A percentile compares a stretch with the other conserved stretches of the same genome.
Evolutionary conservation across 495 filamentous ascomycete genomes (phyloP).

Genomic region (Aspergillus ostianus): DNA sequence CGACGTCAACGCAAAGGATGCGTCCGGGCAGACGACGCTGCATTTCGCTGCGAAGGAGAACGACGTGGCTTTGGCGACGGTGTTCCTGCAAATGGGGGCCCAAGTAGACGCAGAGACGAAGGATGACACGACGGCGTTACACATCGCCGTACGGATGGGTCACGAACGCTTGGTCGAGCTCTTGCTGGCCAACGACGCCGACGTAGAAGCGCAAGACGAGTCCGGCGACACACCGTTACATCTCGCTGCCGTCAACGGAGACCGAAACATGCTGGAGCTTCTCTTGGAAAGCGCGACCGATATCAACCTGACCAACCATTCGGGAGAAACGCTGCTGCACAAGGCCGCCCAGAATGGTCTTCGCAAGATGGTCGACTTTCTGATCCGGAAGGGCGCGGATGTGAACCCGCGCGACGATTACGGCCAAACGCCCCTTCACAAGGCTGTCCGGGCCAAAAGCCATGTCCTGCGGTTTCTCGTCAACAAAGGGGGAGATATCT

Average conservation of each 20-base stretch:
- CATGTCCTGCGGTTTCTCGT: conserved; percentile 27
- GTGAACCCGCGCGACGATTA: conserved; percentile 28
- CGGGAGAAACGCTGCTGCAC: conserved; percentile 39
- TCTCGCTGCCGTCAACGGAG: conserved; percentile 35
- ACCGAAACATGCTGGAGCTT: conserved; percentile 33
- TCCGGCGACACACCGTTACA: conserved; percentile 34
- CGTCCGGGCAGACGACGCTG: conserved; percentile 33
- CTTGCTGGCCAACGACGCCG: conserved; percentile 28
- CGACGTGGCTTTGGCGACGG: conserved; percentile 20
- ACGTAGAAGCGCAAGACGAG: conserved; percentile 26
- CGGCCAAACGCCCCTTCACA: conserved; percentile 30
- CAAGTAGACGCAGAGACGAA: conserved; percentile 13
- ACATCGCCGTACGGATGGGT: conserved; percentile 32
- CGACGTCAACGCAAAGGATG: conserved; percentile 34
- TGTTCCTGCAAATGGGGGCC: conserved; percentile 31
- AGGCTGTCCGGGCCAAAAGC: conserved; percentile 28
- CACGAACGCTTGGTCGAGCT: conserved; percentile 31
- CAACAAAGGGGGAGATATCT: conserved; percentile 22
- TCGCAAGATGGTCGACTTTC: conserved; percentile 34
- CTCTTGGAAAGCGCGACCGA: conserved; percentile 42
- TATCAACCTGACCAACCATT: conserved; percentile 35
- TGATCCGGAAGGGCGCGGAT: conserved; percentile 36
- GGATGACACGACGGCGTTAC: conserved; percentile 31
- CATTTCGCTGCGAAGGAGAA: conserved; percentile 31
- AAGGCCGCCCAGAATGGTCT: conserved; percentile 38